Evolutionary conservation across 257 asterid species (phyloP).

Genomic region (Solanum etuberosum): DNA sequence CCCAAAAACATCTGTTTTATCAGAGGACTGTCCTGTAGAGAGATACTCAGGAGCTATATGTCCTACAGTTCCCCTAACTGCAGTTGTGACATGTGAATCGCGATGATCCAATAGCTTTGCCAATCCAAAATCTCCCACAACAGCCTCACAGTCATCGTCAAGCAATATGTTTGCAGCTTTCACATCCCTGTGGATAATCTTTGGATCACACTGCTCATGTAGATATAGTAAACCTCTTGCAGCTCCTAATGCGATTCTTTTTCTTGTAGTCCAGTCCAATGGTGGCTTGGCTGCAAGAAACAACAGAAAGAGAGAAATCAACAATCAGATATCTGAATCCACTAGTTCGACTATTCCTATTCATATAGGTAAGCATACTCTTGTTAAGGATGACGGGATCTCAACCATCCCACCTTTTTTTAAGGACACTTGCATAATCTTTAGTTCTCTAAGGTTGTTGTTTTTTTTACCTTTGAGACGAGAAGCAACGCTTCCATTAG

Average conservation of each 20-base stretch:
- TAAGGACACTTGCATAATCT: not conserved
- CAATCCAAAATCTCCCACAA: conserved; percentile 91
- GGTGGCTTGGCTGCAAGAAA: conserved; percentile 59
- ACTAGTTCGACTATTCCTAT: not conserved
- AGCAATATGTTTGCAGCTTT: conserved; percentile 94
- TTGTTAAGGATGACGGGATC: not conserved
- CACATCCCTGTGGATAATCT: conserved; percentile 95
- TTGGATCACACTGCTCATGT: conserved; percentile 96
- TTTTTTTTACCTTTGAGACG: conserved; percentile 67
- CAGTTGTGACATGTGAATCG: conserved; percentile 89
- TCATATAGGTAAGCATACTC: not conserved
- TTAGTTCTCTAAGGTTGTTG: not conserved
- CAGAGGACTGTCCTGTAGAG: conserved; percentile 97
- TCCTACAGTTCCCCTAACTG: conserved; percentile 96
- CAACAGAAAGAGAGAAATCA: not conserved
- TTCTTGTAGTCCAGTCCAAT: conserved; percentile 77
- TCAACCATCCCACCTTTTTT: not conserved
- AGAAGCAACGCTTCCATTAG: conserved; percentile 89
- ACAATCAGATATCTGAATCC: not conserved
- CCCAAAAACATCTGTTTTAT: conserved; percentile 92
- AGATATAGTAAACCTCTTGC: conserved; percentile 88
- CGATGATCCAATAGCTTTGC: conserved; percentile 92
- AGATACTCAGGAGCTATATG: conserved; percentile 94
- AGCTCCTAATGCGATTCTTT: conserved; percentile 80
- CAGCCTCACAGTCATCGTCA: conserved; percentile 81